A percentile compares a stretch with the other conserved stretches of the same genome.
Evolutionary conservation across 805 yeast species (phyloP).

Genomic region (Candida suzukii): DNA sequence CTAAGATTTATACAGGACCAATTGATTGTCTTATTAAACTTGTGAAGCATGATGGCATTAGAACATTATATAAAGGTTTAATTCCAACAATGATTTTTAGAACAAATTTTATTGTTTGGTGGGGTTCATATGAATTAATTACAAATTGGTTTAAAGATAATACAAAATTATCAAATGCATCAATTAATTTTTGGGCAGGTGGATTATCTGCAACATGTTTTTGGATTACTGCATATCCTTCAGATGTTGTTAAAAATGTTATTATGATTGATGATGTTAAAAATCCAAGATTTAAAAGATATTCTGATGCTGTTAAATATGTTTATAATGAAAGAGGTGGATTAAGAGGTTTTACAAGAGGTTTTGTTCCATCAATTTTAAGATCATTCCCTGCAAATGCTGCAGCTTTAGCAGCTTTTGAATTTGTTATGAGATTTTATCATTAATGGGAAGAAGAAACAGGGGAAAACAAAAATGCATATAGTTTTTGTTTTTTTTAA

Average conservation of each 20-base stretch:
- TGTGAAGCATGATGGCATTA: conserved; percentile 52
- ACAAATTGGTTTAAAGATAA: conserved; percentile 60
- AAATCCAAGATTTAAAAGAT: conserved; percentile 63
- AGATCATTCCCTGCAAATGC: conserved; percentile 93
- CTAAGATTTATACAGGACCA: conserved; percentile 69
- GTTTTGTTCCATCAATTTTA: conserved; percentile 71
- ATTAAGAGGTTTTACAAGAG: conserved; percentile 65
- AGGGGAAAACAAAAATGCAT: no score
- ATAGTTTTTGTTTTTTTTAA: no score
- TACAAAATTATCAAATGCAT: conserved; percentile 58
- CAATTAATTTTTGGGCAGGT: conserved; percentile 87
- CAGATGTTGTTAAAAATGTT: conserved; percentile 82
- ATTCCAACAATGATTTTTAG: conserved; percentile 84
- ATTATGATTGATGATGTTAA: conserved; percentile 73
- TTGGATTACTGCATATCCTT: conserved; percentile 86
- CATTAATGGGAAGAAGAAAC: background rate
- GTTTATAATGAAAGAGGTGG: conserved; percentile 60
- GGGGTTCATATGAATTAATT: conserved; percentile 86
- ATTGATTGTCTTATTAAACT: conserved; percentile 62
- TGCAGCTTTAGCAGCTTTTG: conserved; percentile 86
- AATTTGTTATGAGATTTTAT: conserved; percentile 60
- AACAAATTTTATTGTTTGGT: conserved; percentile 82
- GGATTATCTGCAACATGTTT: conserved; percentile 82
- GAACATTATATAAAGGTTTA: conserved; percentile 76
- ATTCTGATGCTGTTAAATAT: conserved; percentile 63